Conservation (phyloP, 2,329 filamentous ascomycete genomes). For the Colletotrichum trifolii region DNA sequence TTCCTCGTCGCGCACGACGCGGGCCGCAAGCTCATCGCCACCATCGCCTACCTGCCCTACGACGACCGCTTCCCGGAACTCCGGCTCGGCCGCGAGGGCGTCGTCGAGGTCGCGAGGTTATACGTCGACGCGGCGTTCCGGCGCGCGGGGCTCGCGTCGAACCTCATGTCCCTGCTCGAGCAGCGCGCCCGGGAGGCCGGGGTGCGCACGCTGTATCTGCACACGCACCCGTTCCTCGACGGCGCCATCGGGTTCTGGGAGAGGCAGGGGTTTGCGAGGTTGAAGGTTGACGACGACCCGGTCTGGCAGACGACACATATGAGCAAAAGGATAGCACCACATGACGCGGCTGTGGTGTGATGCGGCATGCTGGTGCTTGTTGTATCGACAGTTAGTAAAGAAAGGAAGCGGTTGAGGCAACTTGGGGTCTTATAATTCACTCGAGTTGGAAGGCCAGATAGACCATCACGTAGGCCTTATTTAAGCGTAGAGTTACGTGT, state of each 20-base stretch:
- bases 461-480: too few species aligned
- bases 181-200: conserved; percentile 31
- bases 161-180: conserved; percentile 37
- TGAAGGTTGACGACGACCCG: conserved; percentile 40
- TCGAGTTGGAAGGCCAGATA: too few species aligned
- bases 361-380: too few species aligned
- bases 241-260: conserved; percentile 43
- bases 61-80: conserved; percentile 42
- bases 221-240: conserved; percentile 44
- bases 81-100: conserved; percentile 31
- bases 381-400: too few species aligned
- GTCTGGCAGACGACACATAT: conserved; percentile 46
- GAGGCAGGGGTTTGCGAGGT: conserved; percentile 38
- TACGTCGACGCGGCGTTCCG: conserved; percentile 43
- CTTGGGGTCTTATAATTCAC: too few species aligned
- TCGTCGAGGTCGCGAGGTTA: conserved; percentile 43
- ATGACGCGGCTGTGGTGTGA: too few species aligned
- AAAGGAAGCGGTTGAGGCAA: too few species aligned
- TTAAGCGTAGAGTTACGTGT: too few species aligned
- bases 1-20: conserved; percentile 39
- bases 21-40: conserved; percentile 39
- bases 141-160: conserved; percentile 43
- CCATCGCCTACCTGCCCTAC: conserved; percentile 42
- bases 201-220: conserved; percentile 41
- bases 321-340: conserved; percentile 9